Conservation (phyloP, 2,329 filamentous ascomycete genomes). For the Chaetoscypha palmicola region DNA sequence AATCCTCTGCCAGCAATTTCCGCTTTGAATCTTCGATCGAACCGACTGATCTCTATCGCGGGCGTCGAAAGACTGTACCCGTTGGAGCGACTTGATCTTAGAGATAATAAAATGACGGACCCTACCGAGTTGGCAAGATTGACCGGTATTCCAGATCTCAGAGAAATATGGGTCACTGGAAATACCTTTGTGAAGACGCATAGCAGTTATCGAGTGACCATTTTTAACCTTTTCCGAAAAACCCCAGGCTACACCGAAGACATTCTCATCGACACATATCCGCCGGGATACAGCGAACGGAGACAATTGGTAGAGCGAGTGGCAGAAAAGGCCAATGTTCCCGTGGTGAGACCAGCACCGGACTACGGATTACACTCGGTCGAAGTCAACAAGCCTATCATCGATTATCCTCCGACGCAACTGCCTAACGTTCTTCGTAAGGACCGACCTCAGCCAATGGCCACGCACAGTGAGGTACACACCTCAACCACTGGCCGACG, state of each 20-base stretch:
- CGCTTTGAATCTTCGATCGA: constrained; percentile 82
- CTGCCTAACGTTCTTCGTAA: constrained; percentile 51
- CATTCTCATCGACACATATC: constrained; percentile 76
- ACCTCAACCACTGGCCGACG: constrained; percentile 52
- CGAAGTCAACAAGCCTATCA: constrained; percentile 61
- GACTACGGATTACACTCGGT: constrained; percentile 52
- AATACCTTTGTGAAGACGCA: constrained; percentile 91
- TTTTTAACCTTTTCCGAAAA: constrained; percentile 92
- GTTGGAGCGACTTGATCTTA: constrained; percentile 80
- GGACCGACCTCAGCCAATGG: constrained; percentile 44
- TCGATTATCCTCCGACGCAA: constrained; percentile 44
- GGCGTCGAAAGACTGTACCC: constrained; percentile 86
- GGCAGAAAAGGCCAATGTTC: constrained; percentile 67
- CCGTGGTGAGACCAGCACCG: constrained; percentile 65
- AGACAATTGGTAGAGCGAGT: constrained; percentile 77
- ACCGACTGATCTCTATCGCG: constrained; percentile 78
- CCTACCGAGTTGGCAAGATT: constrained; percentile 84
- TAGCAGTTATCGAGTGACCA: constrained; percentile 74
- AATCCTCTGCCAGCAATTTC: constrained; percentile 90
- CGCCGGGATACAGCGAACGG: constrained; percentile 77
- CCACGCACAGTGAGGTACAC: constrained; percentile 51
- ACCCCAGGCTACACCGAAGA: constrained; percentile 88
- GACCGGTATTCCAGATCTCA: constrained; percentile 83
- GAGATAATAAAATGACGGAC: constrained; percentile 87
- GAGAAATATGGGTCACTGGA: constrained; percentile 84